These are phyloP conservation scores for Heterococcus sp. DNA, from an alignment of 108 stramenopile species.

Conservation along the genomic window DNA sequence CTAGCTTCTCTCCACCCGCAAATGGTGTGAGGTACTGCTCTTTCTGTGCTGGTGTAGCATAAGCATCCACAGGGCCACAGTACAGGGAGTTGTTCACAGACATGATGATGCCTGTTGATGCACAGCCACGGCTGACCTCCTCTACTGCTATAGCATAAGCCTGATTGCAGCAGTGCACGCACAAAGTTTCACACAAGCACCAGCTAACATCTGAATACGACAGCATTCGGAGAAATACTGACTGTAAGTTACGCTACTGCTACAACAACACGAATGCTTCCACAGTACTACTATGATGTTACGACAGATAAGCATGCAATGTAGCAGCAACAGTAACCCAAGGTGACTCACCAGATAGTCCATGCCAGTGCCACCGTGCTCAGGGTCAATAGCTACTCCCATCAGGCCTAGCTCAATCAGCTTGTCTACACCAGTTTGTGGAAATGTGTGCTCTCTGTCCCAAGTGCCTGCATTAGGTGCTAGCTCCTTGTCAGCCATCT, in stretches of 20 bases:
- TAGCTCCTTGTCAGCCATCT: slow-evolving; percentile 89
- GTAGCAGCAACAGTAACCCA: too few relatives aligned
- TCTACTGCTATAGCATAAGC: slow-evolving; percentile 98
- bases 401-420: slow-evolving; percentile 87
- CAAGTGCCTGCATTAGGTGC: slow-evolving; percentile 80
- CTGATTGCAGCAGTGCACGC: slow-evolving; percentile 1
- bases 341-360: slow-evolving; percentile 71
- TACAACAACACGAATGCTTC: too few relatives aligned
- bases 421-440: slow-evolving; percentile 30
- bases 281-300: too few relatives aligned
- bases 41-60: slow-evolving; percentile 79
- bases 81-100: slow-evolving; percentile 77
- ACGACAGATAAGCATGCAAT: too few relatives aligned
- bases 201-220: not conserved
- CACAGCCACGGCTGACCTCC: slow-evolving; percentile 92
- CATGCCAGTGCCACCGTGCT: slow-evolving; percentile 78
- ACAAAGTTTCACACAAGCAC: not conserved
- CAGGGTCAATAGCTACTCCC: slow-evolving; percentile 80
- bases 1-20: slow-evolving; percentile 52
- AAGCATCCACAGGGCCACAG: slow-evolving; percentile 82
- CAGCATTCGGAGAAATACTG: too few relatives aligned
- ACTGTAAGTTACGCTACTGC: too few relatives aligned
- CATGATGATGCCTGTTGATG: slow-evolving; percentile 92
- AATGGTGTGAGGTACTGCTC: slow-evolving; percentile 53
- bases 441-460: slow-evolving; percentile 67